These are phyloP conservation scores for Elsinoe batatas DNA, from an alignment of 2,329 filamentous ascomycete species.

Conservation along the genomic window DNA sequence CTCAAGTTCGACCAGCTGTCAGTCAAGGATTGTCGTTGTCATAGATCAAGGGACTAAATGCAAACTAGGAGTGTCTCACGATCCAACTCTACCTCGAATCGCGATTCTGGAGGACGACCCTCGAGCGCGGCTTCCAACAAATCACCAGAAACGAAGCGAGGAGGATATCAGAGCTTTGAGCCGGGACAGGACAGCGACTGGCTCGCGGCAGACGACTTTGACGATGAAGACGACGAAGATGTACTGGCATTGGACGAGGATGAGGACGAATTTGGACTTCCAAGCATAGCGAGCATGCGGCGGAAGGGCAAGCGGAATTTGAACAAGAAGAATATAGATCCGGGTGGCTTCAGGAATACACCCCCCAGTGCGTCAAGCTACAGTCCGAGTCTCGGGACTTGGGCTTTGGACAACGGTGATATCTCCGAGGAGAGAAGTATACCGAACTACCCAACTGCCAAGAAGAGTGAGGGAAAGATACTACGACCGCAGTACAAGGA, in stretches of 20 bases:
- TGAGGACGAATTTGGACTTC: constrained; percentile 90
- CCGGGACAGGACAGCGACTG: constrained; percentile 76
- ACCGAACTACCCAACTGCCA: constrained; percentile 74
- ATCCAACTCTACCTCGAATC: constrained; percentile 66
- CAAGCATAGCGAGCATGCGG: constrained; percentile 85
- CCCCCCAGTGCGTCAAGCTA: constrained; percentile 13
- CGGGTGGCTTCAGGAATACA: constrained; percentile 25
- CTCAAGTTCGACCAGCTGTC: constrained; percentile 78
- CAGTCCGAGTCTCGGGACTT: constrained; percentile 21
- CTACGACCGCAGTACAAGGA: constrained; percentile 96
- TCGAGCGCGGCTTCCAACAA: constrained; percentile 44
- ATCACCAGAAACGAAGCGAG: constrained; percentile 46
- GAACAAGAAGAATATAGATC: constrained; percentile 36
- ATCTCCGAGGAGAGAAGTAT: constrained; percentile 84
- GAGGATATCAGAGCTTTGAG: constrained; percentile 67
- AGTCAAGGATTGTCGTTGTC: constrained; percentile 21
- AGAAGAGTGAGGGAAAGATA: constrained; percentile 90
- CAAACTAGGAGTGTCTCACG: constrained; percentile 42
- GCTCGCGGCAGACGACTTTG: constrained; percentile 54
- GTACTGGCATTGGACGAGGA: constrained; percentile 74
- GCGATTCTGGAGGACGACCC: constrained; percentile 46
- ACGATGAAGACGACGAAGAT: constrained; percentile 52
- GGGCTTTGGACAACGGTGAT: constrained; percentile 77
- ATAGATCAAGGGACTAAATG: constrained; percentile 11
- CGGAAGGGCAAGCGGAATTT: constrained; percentile 50